Percentiles rank a stretch among this genome's conserved stretches.
phyloP scores from a whole-genome alignment of 805 yeast genomes.

The Diddensiella transvaalensis region DNA sequence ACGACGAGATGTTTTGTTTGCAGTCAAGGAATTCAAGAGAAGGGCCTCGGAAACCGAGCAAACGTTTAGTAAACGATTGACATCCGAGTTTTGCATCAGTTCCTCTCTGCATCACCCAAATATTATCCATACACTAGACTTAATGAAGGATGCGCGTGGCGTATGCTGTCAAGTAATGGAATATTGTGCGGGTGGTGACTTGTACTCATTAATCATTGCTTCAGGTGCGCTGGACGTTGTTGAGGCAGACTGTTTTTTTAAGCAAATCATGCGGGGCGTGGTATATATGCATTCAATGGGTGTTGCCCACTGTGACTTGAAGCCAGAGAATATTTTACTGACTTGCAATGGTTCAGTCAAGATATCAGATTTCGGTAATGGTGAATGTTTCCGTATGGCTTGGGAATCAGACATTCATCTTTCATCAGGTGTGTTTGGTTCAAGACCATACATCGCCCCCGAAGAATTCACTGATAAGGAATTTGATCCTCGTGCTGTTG shows the following conservation, averaged over 20 bases:
- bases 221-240: slow-evolving; percentile 50
- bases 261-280: slow-evolving; percentile 79
- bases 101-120: slow-evolving; percentile 72
- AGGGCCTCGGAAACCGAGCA: slow-evolving; percentile 55
- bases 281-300: slow-evolving; percentile 87
- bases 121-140: slow-evolving; percentile 71
- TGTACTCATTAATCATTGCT: slow-evolving; percentile 55
- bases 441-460: slow-evolving; percentile 90
- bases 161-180: slow-evolving; percentile 91
- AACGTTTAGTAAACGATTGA: slow-evolving; percentile 64
- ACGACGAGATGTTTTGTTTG: slow-evolving; percentile 50
- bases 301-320: slow-evolving; percentile 89
- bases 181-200: slow-evolving; percentile 84
- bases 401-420: slow-evolving; percentile 77
- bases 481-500: slow-evolving; percentile 77
- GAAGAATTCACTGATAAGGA: slow-evolving; percentile 63
- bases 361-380: slow-evolving; percentile 85
- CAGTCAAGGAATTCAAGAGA: slow-evolving; percentile 72
- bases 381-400: slow-evolving; percentile 84
- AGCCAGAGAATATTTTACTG: slow-evolving; percentile 79
- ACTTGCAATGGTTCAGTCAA: slow-evolving; percentile 63
- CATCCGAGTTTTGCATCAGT: slow-evolving; percentile 88
- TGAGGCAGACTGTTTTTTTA: slow-evolving; percentile 87
- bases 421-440: slow-evolving; percentile 75
- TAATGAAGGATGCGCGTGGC: slow-evolving; percentile 70